These are phyloP conservation scores for Coix lacrymajobi DNA, from an alignment of 176 grass and related monocot species.

Conservation along the genomic window DNA sequence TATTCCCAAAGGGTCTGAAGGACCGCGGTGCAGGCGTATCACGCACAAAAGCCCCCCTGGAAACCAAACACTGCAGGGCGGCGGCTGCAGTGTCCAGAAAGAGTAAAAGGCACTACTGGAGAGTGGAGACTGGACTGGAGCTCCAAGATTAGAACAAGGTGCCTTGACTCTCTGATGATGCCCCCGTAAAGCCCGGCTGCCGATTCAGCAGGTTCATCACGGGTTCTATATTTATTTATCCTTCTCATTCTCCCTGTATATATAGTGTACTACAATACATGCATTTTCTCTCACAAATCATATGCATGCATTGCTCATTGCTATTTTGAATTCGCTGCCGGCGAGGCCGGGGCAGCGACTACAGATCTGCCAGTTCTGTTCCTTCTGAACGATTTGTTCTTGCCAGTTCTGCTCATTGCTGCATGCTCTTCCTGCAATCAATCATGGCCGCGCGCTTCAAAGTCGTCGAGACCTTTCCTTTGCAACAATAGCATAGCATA, in stretches of 20 bases:
- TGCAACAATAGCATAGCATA: neutral
- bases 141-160: conserved; percentile 16
- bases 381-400: too few species aligned
- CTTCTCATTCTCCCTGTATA: too few species aligned
- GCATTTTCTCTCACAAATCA: too few species aligned
- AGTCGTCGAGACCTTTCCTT: conserved; percentile 10
- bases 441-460: conserved; percentile 10
- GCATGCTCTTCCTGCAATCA: neutral
- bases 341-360: too few species aligned
- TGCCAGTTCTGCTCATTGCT: too few species aligned
- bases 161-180: neutral
- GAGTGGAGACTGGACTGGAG: neutral
- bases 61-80: neutral
- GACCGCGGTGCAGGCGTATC: neutral
- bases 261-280: too few species aligned
- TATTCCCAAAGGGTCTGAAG: neutral
- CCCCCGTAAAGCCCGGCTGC: conserved; percentile 20
- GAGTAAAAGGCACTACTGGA: neutral
- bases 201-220: neutral
- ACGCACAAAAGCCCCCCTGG: neutral
- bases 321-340: too few species aligned
- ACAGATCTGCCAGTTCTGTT: too few species aligned
- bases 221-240: too few species aligned
- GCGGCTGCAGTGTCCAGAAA: neutral
- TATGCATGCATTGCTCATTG: too few species aligned